Percentiles rank a stretch among this genome's conserved stretches.
These are phyloP conservation scores for Gossypium gossypioides DNA, from an alignment of 441 rosid genomes.

Conservation along the genomic window DNA sequence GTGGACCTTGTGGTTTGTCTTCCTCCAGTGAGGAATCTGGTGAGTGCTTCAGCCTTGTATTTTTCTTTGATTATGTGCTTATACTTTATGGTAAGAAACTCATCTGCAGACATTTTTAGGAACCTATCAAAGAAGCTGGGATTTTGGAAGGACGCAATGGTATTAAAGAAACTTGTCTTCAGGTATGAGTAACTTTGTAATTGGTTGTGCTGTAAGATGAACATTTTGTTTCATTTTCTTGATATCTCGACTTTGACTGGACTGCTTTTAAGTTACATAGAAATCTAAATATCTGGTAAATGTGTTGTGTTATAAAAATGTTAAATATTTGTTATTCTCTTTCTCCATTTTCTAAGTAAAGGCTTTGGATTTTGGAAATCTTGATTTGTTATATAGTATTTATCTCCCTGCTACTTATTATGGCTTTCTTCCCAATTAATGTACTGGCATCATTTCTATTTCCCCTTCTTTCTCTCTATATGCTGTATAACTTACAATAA, in stretches of 20 bases:
- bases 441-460: neutral
- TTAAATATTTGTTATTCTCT: neutral
- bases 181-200: constrained; percentile 40
- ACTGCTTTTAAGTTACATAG: neutral
- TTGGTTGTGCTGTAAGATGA: neutral
- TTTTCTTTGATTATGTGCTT: constrained; percentile 13
- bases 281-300: neutral
- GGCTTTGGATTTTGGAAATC: constrained; percentile 2
- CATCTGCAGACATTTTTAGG: constrained; percentile 36
- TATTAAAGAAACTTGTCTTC: constrained; percentile 97
- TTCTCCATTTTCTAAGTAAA: neutral
- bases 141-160: constrained; percentile 99
- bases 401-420: neutral
- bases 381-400: neutral
- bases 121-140: constrained; percentile 99
- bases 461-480: neutral
- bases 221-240: neutral
- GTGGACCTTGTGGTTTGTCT: constrained; percentile 97
- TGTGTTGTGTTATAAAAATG: neutral
- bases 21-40: constrained; percentile 98
- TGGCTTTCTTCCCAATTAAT: constrained; percentile 1
- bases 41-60: constrained; percentile 26
- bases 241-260: neutral
- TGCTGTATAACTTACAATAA: neutral
- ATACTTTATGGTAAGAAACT: constrained; percentile 22